Evolutionary conservation across 2,329 filamentous ascomycete species (phyloP).

Genomic region (Venturia effusa): DNA sequence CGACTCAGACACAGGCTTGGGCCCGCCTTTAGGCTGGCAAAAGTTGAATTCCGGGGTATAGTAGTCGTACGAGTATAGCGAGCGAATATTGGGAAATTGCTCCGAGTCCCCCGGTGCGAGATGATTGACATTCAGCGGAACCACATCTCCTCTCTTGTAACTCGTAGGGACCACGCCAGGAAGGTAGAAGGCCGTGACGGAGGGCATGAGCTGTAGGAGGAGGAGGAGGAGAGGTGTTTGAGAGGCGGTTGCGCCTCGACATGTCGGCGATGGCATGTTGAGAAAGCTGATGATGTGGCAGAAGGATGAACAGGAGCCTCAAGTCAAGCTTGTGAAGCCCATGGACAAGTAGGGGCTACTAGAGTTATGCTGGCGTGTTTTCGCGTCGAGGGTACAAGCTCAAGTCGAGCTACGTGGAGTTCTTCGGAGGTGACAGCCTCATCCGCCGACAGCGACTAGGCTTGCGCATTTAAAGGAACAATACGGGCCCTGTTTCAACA

Average conservation of each 20-base stretch:
- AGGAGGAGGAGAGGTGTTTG: conserved; percentile 16
- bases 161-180: conserved; percentile 91
- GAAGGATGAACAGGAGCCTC: background rate
- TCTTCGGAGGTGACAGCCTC: background rate
- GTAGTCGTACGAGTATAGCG: conserved; percentile 94
- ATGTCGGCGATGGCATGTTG: background rate
- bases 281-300: background rate
- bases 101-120: conserved; percentile 74
- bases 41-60: conserved; percentile 83
- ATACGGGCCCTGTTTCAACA: background rate
- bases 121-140: conserved; percentile 86
- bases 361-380: background rate
- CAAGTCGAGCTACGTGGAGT: background rate
- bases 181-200: conserved; percentile 71
- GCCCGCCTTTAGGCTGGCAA: conserved; percentile 67
- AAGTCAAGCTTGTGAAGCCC: background rate
- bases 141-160: conserved; percentile 67
- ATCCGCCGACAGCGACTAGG: background rate
- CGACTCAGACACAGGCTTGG: conserved; percentile 73
- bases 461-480: background rate
- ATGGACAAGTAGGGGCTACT: background rate
- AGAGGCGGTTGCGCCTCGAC: background rate
- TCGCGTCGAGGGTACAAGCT: background rate
- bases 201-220: conserved; percentile 24
- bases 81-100: conserved; percentile 71